Evolutionary conservation across 805 yeast species (phyloP), one percentile per base, ranked within the genome.

Genomic region (Lipomyces japonicus): DNA sequence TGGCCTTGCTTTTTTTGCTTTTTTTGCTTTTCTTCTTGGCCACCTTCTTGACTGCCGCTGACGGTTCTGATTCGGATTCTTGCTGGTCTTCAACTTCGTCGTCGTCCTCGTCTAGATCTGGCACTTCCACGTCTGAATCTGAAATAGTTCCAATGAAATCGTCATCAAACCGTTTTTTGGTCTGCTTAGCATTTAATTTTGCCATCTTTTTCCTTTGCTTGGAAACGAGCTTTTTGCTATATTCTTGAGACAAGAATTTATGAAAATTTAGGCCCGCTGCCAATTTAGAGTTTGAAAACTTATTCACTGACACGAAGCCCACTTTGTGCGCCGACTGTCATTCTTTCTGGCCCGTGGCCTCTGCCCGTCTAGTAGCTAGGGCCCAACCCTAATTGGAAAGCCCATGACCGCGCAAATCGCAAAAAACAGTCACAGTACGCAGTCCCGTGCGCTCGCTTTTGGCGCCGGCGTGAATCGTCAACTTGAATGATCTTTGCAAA

Each of bases 131-230:
- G 16, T 54, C 58, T 3, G 56, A 47, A 25, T 54, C 58, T 1
- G 58, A 54, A n/a, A 54, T 54, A 1, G 57, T 52, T 36, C 35
- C 36, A 12, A 54, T 44, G 28, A 54, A 54, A 31, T 54, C 58
- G 30, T 53, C 54, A 10, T 38, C 44, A 18, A 30, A 23, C 25
- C 10, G 16, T 26, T 42, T 30, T 32, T 21, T 34, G 39, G 38
- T 19, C 37, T 34, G 9, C 18, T n/a, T 21, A n/a, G 9, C 34
- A 3, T 36, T 39, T 39, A 19, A 5, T 32, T 31, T 50, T 14
- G 48, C 51, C 55, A 50, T 46, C 23, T 31, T 45, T 12, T 7
- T 7, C 31, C 12, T 14, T 12, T 16, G 25, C 19, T n/a, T 16
- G 2, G 32, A 40, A 28, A 37, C 34, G 40, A 46, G 44, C 35